Percentiles rank a stretch among this genome's conserved stretches.
phyloP scores from a whole-genome alignment of 2,329 filamentous ascomycete species.

The Alternaria postmessia region DNA sequence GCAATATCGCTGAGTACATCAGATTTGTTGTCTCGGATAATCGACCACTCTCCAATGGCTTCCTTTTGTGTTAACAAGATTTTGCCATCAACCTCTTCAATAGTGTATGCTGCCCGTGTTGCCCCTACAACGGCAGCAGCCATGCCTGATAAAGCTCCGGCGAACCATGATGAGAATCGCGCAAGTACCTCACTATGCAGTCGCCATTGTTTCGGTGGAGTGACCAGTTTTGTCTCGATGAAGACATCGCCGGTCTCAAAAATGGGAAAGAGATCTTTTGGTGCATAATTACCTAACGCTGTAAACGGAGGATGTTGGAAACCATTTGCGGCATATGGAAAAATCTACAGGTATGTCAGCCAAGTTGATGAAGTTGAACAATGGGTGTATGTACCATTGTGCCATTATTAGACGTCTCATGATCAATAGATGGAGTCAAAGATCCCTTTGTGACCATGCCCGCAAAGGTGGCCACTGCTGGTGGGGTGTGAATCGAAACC shows the following conservation, averaged over 20 bases:
- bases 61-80: not conserved
- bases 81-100: constrained; percentile 11
- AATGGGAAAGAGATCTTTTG: constrained; percentile 5
- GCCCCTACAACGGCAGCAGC: no score
- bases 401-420: not conserved
- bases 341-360: not conserved
- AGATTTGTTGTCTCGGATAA: not conserved
- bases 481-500: not conserved
- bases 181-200: constrained; percentile 24
- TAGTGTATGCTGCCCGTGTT: constrained; percentile 1
- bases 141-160: not conserved
- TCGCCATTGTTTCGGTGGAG: constrained; percentile 13
- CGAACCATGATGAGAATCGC: constrained; percentile 26
- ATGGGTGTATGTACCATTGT: not conserved
- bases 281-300: not conserved
- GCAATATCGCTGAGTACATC: not conserved
- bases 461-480: not conserved
- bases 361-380: not conserved
- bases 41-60: not conserved
- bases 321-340: not conserved
- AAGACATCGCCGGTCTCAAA: constrained; percentile 12
- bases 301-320: not conserved
- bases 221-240: not conserved
- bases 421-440: not conserved
- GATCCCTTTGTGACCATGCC: not conserved